Conservation (phyloP, 2,329 filamentous ascomycete genomes). For the Pseudogymnoascus verrucosus region DNA sequence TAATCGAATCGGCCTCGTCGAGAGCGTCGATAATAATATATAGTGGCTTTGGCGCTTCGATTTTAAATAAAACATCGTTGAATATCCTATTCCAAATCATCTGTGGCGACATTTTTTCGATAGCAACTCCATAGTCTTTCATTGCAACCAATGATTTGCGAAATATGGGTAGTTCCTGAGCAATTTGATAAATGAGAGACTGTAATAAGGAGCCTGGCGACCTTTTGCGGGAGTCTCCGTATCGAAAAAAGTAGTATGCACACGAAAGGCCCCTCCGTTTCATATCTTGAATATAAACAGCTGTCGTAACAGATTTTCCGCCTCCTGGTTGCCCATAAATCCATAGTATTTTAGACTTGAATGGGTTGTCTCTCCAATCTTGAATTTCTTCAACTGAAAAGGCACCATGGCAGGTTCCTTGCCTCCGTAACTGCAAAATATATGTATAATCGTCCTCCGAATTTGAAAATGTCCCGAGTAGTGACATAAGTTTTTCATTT, state of each 20-base stretch:
- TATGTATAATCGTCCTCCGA: slow-evolving; percentile 15
- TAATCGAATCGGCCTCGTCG: slow-evolving; percentile 14
- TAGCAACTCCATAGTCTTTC: background rate
- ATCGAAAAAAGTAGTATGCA: slow-evolving; percentile 27
- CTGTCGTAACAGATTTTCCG: slow-evolving; percentile 29
- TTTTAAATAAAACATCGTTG: slow-evolving; percentile 12
- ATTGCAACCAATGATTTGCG: background rate
- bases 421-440: slow-evolving; percentile 16
- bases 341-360: slow-evolving; percentile 22
- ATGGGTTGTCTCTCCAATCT: slow-evolving; percentile 3
- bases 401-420: slow-evolving; percentile 20
- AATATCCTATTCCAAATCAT: slow-evolving; percentile 17
- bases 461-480: background rate
- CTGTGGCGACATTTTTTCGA: slow-evolving; percentile 14
- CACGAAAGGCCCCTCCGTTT: slow-evolving; percentile 12
- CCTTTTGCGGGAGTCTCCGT: slow-evolving; percentile 23
- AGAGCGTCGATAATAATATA: slow-evolving; percentile 18
- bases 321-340: slow-evolving; percentile 22
- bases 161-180: slow-evolving; percentile 15
- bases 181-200: slow-evolving; percentile 26
- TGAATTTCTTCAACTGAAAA: slow-evolving; percentile 12
- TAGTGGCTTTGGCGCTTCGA: slow-evolving; percentile 9
- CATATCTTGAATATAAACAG: slow-evolving; percentile 23
- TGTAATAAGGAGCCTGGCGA: slow-evolving; percentile 17
- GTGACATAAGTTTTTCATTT: background rate